These are phyloP conservation scores for Linnemannia hyalina DNA, from an alignment of 192 early-diverging fungal genomes.

Conservation along the genomic window DNA sequence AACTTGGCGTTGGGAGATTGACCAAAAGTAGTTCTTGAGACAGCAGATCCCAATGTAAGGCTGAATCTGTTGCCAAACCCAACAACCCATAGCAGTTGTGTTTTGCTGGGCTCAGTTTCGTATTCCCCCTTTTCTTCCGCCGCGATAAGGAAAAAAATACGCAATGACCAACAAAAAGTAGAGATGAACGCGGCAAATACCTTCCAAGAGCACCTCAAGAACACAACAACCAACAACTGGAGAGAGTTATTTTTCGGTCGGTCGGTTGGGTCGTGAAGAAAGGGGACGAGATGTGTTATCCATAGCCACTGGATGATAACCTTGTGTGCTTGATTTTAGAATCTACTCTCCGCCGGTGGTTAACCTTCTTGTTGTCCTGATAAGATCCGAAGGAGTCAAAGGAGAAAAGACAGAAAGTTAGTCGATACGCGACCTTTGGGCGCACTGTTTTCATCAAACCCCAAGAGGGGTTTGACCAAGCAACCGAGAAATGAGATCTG, in stretches of 20 bases:
- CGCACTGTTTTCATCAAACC: too few relatives aligned
- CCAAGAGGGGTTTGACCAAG: too few relatives aligned
- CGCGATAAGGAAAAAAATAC: not conserved
- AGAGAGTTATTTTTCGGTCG: slow-evolving; percentile 1
- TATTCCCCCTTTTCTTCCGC: not conserved
- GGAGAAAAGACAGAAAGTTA: not conserved
- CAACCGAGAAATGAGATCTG: too few relatives aligned
- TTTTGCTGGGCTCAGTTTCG: not conserved
- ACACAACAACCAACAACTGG: not conserved
- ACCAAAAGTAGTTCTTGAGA: not conserved
- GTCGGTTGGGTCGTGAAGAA: not conserved
- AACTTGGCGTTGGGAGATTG: not conserved
- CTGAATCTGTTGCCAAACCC: not conserved
- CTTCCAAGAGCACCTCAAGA: not conserved
- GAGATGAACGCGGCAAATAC: not conserved
- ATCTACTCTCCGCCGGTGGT: not conserved
- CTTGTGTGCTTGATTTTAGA: not conserved
- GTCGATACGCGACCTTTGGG: not conserved
- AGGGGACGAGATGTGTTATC: not conserved
- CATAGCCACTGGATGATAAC: not conserved
- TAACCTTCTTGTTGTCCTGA: not conserved
- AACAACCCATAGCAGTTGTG: not conserved
- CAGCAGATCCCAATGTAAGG: not conserved
- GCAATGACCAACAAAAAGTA: not conserved
- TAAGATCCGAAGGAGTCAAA: not conserved